phyloP scores from a whole-genome alignment of 2,329 filamentous ascomycete species.

The Paecilomyces sp. region DNA sequence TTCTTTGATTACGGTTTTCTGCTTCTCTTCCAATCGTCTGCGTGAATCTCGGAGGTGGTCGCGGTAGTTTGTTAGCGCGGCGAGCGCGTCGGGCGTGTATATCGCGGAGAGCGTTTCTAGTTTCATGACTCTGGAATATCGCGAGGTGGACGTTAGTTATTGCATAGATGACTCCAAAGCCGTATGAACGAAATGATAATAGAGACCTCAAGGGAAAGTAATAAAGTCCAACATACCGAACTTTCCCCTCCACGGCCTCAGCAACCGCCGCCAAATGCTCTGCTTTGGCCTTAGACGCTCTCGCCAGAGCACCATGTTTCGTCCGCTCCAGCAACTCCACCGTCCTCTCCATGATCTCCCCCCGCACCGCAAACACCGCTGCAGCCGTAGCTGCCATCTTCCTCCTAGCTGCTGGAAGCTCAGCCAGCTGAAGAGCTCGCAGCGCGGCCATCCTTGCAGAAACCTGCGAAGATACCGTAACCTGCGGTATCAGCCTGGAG shows the following conservation, averaged over 20 bases:
- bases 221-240: constrained; percentile 20
- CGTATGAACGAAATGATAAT: constrained; percentile 1
- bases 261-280: constrained; percentile 34
- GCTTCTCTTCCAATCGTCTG: constrained; percentile 21
- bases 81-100: constrained; percentile 29
- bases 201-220: constrained; percentile 1
- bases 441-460: constrained; percentile 21
- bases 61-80: constrained; percentile 25
- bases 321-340: constrained; percentile 33
- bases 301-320: constrained; percentile 29
- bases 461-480: constrained; percentile 15
- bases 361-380: constrained; percentile 23
- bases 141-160: neutral
- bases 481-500: constrained; percentile 2
- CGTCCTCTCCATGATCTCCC: constrained; percentile 27
- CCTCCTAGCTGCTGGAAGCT: constrained; percentile 24
- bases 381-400: constrained; percentile 28
- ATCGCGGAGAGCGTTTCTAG: constrained; percentile 28
- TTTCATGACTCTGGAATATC: constrained; percentile 24
- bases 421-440: constrained; percentile 22
- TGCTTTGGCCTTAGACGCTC: constrained; percentile 30
- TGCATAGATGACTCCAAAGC: neutral
- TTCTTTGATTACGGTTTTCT: constrained; percentile 20
- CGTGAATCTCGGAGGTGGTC: constrained; percentile 23
- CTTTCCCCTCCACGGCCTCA: constrained; percentile 28